phyloP scores from a whole-genome alignment of 1,284 basidiomycete genomes.

The Bjerkandera adusta region DNA sequence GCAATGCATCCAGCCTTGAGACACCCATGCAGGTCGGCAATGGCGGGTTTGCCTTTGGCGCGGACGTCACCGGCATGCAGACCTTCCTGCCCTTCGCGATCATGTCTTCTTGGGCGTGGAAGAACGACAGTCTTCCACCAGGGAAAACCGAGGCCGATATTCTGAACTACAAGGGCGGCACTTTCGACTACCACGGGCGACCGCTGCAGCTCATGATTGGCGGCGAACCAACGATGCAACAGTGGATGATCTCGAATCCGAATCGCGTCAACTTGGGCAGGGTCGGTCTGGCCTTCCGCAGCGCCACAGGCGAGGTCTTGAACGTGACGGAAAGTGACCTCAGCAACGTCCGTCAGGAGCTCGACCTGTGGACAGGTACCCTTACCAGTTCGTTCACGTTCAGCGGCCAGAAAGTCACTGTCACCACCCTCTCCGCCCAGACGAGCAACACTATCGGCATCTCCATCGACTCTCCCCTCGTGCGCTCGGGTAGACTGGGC shows the following conservation, averaged over 20 bases:
- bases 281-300: constrained; percentile 44
- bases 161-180: constrained; percentile 45
- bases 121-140: constrained; percentile 53
- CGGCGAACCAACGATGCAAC: constrained; percentile 43
- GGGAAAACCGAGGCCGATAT: constrained; percentile 43
- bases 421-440: constrained; percentile 43
- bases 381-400: constrained; percentile 45
- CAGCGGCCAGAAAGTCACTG: constrained; percentile 33
- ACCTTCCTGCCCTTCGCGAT: constrained; percentile 54
- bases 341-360: constrained; percentile 34
- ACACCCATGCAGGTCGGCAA: constrained; percentile 63
- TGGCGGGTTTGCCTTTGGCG: constrained; percentile 60
- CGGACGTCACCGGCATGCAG: constrained; percentile 57
- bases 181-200: constrained; percentile 49
- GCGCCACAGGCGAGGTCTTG: constrained; percentile 25
- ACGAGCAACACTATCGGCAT: constrained; percentile 40
- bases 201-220: constrained; percentile 54
- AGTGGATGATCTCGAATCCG: constrained; percentile 58
- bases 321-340: constrained; percentile 42
- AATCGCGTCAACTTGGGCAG: constrained; percentile 56
- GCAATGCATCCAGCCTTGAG: constrained; percentile 42
- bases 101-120: constrained; percentile 62
- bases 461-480: constrained; percentile 38
- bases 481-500: constrained; percentile 39
- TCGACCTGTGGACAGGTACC: constrained; percentile 56